Conservation (phyloP, 257 asterid genomes). For the Solanum chaucha region DNA sequence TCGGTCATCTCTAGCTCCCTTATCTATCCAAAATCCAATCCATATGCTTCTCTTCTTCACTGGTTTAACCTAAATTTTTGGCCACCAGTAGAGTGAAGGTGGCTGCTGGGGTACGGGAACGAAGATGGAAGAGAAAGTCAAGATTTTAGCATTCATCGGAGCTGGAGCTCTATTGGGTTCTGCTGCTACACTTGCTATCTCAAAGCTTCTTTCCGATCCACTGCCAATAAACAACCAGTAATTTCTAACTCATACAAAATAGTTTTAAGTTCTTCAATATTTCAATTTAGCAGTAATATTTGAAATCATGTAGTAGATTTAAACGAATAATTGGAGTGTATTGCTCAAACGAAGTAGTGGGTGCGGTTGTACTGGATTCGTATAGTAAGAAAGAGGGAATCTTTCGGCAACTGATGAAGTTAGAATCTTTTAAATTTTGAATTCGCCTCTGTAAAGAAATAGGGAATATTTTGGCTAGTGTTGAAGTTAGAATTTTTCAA, state of each 20-base stretch:
- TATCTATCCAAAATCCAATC: not conserved
- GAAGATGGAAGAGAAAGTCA: conserved; percentile 48
- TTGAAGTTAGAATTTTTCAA: not conserved
- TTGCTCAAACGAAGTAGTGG: not conserved
- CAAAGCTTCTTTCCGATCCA: conserved; percentile 45
- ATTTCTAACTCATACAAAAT: not conserved
- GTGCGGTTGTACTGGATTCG: not conserved
- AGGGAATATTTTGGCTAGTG: not conserved
- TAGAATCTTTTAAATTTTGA: no score
- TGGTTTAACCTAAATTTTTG: not conserved
- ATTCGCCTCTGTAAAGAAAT: not conserved
- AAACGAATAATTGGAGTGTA: not conserved
- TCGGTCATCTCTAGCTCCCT: not conserved
- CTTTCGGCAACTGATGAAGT: no score
- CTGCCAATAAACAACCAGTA: not conserved
- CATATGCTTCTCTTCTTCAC: not conserved
- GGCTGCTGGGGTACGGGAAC: not conserved
- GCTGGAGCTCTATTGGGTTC: not conserved
- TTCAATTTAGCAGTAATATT: not conserved
- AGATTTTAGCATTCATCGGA: not conserved
- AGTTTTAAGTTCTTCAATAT: not conserved
- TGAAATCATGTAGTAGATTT: not conserved
- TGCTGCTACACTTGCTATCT: conserved; percentile 16
- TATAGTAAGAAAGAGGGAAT: not conserved
- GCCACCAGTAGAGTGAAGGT: not conserved